Conservation (phyloP, 164 flowering plant genomes). For the Annona cherimola region DNA sequence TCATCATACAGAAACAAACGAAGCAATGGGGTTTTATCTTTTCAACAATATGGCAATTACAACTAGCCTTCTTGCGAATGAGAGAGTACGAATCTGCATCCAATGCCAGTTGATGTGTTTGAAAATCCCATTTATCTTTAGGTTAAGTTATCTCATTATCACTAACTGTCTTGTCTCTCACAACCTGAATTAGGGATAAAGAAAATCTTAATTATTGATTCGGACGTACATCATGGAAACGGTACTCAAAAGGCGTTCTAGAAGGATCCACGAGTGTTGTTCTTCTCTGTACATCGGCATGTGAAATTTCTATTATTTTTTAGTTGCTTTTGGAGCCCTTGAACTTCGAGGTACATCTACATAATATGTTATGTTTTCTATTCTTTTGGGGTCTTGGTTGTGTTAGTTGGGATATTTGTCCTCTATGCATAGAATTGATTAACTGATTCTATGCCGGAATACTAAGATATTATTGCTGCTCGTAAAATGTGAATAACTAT, state of each 20-base stretch:
- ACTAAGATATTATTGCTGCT: too few relatives aligned
- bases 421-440: too few relatives aligned
- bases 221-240: conserved; percentile 99
- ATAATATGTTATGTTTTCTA: neutral
- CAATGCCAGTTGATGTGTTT: too few relatives aligned
- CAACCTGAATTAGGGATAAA: conserved; percentile 36
- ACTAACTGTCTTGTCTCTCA: conserved; percentile 5
- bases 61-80: conserved; percentile 60
- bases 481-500: too few relatives aligned
- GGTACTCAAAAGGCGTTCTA: conserved; percentile 95
- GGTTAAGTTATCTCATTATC: neutral
- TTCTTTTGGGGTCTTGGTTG: neutral
- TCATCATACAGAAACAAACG: conserved; percentile 84
- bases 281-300: conserved; percentile 89
- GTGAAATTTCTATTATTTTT: neutral
- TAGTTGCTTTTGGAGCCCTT: neutral
- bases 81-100: conserved; percentile 45
- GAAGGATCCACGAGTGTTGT: conserved; percentile 40
- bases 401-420: neutral
- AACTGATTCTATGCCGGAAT: too few relatives aligned
- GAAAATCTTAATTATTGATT: conserved; percentile 75
- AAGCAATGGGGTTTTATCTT: conserved; percentile 96
- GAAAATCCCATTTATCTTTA: neutral
- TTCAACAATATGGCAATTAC: conserved; percentile 91
- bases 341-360: neutral